phyloP scores from a whole-genome alignment of 2,329 filamentous ascomycete genomes.

The Cordyceps farinosa region DNA sequence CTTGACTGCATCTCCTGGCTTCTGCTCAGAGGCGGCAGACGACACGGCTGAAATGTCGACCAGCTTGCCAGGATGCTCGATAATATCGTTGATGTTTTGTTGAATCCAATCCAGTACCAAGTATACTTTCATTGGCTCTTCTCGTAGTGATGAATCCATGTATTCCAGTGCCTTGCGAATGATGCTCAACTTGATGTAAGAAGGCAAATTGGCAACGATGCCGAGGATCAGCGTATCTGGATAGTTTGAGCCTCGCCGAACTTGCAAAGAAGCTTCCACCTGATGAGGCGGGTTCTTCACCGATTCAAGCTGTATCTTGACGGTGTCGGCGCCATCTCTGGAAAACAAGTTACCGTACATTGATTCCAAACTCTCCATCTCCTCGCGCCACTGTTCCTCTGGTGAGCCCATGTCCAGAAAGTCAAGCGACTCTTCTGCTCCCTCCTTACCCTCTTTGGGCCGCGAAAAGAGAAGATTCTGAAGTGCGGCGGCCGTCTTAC shows the following conservation, averaged over 20 bases:
- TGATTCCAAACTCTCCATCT: constrained; percentile 76
- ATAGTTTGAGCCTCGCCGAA: constrained; percentile 71
- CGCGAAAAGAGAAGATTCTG: constrained; percentile 50
- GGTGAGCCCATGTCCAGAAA: constrained; percentile 49
- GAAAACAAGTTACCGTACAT: constrained; percentile 77
- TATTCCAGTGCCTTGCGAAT: constrained; percentile 72
- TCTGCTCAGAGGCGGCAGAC: constrained; percentile 60
- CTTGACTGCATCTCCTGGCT: constrained; percentile 27
- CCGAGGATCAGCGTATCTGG: constrained; percentile 68
- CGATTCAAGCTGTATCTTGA: constrained; percentile 63
- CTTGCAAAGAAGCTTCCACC: constrained; percentile 58
- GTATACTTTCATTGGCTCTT: constrained; percentile 86
- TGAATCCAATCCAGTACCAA: constrained; percentile 90
- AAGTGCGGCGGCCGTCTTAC: constrained; percentile 71
- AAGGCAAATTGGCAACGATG: constrained; percentile 69
- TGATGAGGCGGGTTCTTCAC: constrained; percentile 49
- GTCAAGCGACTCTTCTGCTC: constrained; percentile 40
- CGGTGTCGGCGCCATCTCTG: constrained; percentile 58
- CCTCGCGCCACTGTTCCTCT: constrained; percentile 75
- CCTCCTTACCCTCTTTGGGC: constrained; percentile 12
- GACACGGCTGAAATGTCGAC: constrained; percentile 79
- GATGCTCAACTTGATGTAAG: constrained; percentile 89
- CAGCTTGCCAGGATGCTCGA: constrained; percentile 78
- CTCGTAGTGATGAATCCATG: constrained; percentile 65
- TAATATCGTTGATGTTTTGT: constrained; percentile 74